Base-by-base conservation (phyloP, 352 stramenopile species). In the Phytophthora fragariae region DNA sequence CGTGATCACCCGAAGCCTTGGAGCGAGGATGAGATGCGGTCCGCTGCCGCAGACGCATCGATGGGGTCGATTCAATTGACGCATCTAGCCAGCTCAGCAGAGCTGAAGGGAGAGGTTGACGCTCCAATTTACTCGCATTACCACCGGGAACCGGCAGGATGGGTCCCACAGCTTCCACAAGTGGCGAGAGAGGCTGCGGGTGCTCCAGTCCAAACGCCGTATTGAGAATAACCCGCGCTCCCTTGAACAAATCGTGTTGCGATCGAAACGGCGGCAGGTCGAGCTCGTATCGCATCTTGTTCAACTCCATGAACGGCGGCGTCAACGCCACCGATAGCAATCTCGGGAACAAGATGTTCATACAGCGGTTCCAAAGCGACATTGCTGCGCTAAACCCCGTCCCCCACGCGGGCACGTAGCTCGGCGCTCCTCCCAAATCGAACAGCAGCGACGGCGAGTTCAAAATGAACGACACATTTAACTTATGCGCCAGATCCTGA, bases 271-370 rank as follows among this genome's bases (percentile, higher is more conserved):
- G 84, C 60, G 79, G 72, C 50, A 97, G 77, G 1, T 88, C 72
- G 41, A 96, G 76, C 64, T 95, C 88, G 67, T 86, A 94, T 3
- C 88, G 82, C 68, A 94, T 80, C 76, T 96, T 92, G 81, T 97
- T 97, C 56, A 96, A 68, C 70, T 95, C 85, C 84, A 95, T 93
- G 77, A 96, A 97, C 35, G 90, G 88, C 47, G 91, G 89, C n/a
- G 91, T 97, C 67, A 97, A 79, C 21, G 90, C 91, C 27, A 96
- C 87, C 0, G 88, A 94, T 29, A 97, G 68, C 46, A 96, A 72
- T 6, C 88, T 73, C n/a, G 91, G 91, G 62, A 96, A 97, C n/a
- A 97, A 53, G 61, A 95, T 85, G 72, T 97, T 97, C 78, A 97
- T 92, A 68, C 89, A 97, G 19, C 91, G 88, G 61, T 96, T 89